Evolutionary conservation across 345 rosid species (phyloP).

Genomic region (Dipteronia dyeriana): DNA sequence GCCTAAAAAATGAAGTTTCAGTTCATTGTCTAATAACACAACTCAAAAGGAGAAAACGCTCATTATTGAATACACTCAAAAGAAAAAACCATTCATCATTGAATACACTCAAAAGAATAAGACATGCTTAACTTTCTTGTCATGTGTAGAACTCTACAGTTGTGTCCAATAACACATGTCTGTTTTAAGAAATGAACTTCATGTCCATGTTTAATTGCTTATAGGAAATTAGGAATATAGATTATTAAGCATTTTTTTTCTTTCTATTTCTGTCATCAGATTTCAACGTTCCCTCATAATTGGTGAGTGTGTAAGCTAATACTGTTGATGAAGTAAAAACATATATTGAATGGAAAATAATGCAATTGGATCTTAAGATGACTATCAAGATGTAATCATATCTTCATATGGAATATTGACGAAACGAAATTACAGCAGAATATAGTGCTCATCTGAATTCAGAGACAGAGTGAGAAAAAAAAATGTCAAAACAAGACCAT

Average conservation of each 20-base stretch:
- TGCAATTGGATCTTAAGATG: background rate
- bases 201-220: too few species aligned
- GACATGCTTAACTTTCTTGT: too few species aligned
- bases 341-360: background rate
- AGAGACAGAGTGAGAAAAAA: background rate
- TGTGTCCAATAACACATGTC: too few species aligned
- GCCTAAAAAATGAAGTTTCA: too few species aligned
- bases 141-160: too few species aligned
- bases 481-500: background rate
- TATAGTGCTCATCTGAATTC: background rate
- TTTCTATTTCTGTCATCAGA: background rate
- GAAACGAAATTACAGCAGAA: background rate
- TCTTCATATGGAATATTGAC: background rate
- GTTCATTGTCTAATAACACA: background rate
- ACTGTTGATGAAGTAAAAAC: background rate
- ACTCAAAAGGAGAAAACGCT: background rate
- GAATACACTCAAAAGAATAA: too few species aligned
- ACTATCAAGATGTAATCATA: slow-evolving; percentile 1
- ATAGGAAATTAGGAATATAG: too few species aligned
- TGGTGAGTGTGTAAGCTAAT: background rate
- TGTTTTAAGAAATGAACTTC: too few species aligned
- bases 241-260: background rate
- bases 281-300: background rate
- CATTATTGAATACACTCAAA: background rate
- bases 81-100: background rate